Evolutionary conservation across 768 basidiomycete species (phyloP), one percentile per base, ranked within the genome.

Genomic region (Tylopilus sp.): DNA sequence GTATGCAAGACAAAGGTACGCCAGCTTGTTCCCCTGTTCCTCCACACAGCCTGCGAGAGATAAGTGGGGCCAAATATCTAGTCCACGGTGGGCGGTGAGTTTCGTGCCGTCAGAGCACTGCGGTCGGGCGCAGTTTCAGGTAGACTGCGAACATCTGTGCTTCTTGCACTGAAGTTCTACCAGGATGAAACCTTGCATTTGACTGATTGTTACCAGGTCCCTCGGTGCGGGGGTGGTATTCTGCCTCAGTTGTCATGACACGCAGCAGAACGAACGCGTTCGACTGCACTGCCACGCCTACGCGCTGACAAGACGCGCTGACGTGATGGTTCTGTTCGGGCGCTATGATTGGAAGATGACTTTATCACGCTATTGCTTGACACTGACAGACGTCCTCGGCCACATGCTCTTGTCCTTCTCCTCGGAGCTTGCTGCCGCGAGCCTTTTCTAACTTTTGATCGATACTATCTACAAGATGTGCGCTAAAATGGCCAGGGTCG

Each of bases 221-320:
- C 40, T 40, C 29, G 44, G 29, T 30, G 30, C 7, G 2, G 38
- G 21, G 8, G 29, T 28, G 16, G 22, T 5, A 19, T 45, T 38
- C 4, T 43, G 40, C 40, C 30, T 47, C 48, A 40, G 55, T 52
- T 54, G 38, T 45, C 47, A 45, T 43, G 48, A 52, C 59, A 60
- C 46, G 46, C 63, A 57, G 25, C 61, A 30, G n/a, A n/a, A n/a
- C n/a, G n/a, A n/a, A n/a, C n/a, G n/a, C 17, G 9, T 31, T 42
- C 22, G 14, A n/a, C 9, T 36, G 48, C 58, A 64, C 64, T 19
- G 64, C 64, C 63, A 60, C 43, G 21, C 19, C 17, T 17, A 17
- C n/a, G 3, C 4, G 26, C 11, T n/a, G 19, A 12, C n/a, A n/a
- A n/a, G n/a, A n/a, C n/a, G n/a, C n/a, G n/a, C n/a, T n/a, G n/a